Evolutionary conservation across 495 filamentous ascomycete species (phyloP).

Genomic region (Penicillium pancosmium): DNA sequence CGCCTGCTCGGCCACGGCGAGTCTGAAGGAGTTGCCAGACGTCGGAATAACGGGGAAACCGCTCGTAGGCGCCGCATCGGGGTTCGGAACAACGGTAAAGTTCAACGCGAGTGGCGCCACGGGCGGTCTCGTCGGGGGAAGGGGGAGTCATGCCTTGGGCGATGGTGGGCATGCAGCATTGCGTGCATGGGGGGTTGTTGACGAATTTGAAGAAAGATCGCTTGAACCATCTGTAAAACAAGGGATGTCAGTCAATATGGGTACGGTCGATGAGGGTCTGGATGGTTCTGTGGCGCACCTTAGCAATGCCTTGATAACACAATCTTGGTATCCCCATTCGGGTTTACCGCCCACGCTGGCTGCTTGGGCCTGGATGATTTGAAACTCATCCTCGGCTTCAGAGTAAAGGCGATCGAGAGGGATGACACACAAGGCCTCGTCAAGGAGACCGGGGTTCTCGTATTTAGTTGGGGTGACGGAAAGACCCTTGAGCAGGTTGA

Average conservation of each 20-base stretch:
- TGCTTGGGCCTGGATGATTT: constrained; percentile 83
- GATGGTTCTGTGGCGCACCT: constrained; percentile 49
- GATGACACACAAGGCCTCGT: constrained; percentile 85
- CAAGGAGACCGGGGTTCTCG: constrained; percentile 93
- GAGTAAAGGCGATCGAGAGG: constrained; percentile 91
- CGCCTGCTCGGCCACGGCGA: constrained; percentile 80
- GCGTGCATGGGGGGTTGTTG: constrained; percentile 86
- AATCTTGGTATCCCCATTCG: constrained; percentile 99
- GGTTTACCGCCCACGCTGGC: constrained; percentile 80
- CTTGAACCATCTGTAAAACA: constrained; percentile 82
- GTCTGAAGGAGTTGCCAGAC: constrained; percentile 92
- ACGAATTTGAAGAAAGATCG: constrained; percentile 94
- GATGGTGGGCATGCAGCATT: constrained; percentile 81
- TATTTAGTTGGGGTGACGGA: constrained; percentile 88
- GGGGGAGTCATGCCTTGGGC: constrained; percentile 80
- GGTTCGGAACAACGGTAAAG: constrained; percentile 79
- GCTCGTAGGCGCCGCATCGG: constrained; percentile 74
- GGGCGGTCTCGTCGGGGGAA: constrained; percentile 83
- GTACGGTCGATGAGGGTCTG: constrained; percentile 9
- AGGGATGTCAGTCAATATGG: constrained; percentile 25
- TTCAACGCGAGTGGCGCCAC: constrained; percentile 84
- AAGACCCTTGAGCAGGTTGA: constrained; percentile 77
- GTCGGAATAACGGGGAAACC: constrained; percentile 94
- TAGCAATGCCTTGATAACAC: constrained; percentile 86
- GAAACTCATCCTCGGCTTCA: constrained; percentile 90